Evolutionary conservation across 805 yeast genomes (phyloP).

Genomic region (Cyberlindnera euphorbiae): DNA sequence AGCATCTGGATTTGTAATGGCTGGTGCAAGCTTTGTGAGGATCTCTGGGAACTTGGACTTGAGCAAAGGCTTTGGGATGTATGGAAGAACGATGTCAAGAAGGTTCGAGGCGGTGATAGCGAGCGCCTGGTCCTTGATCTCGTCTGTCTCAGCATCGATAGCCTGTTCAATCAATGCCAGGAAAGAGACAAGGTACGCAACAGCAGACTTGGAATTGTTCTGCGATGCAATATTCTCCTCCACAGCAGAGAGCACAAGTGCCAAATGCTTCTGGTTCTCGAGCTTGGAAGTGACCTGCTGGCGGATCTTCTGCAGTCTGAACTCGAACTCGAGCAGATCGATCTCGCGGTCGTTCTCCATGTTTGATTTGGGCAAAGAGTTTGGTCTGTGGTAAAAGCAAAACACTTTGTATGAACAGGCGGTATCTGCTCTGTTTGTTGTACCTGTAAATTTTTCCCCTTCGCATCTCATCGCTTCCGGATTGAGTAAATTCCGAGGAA

Average conservation of each 20-base stretch:
- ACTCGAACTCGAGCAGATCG: constrained; percentile 35
- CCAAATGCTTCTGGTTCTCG: constrained; percentile 81
- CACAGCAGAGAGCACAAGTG: constrained; percentile 79
- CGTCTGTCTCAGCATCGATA: constrained; percentile 41
- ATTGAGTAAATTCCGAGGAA: constrained; percentile 1
- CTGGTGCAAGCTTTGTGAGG: constrained; percentile 75
- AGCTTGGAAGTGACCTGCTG: constrained; percentile 71
- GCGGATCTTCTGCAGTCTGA: constrained; percentile 65
- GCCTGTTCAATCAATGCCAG: constrained; percentile 78
- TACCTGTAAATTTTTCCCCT: constrained; percentile 4
- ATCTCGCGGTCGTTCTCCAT: constrained; percentile 18
- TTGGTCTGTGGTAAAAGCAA: too few relatives aligned
- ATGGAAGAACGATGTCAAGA: constrained; percentile 74
- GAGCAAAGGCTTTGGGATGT: constrained; percentile 62
- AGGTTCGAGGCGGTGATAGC: constrained; percentile 78
- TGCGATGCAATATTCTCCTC: constrained; percentile 70
- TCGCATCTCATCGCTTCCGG: constrained; percentile 5
- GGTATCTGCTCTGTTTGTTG: not conserved
- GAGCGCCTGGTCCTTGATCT: constrained; percentile 51
- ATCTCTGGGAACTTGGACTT: constrained; percentile 74
- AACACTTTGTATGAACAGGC: too few relatives aligned
- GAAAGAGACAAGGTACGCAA: constrained; percentile 82
- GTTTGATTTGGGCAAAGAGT: too few relatives aligned
- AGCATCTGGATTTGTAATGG: constrained; percentile 60
- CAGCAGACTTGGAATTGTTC: constrained; percentile 49